These are phyloP conservation scores for Scheffersomyces stambukii DNA, from an alignment of 1,139 yeast species.

Conservation along the genomic window DNA sequence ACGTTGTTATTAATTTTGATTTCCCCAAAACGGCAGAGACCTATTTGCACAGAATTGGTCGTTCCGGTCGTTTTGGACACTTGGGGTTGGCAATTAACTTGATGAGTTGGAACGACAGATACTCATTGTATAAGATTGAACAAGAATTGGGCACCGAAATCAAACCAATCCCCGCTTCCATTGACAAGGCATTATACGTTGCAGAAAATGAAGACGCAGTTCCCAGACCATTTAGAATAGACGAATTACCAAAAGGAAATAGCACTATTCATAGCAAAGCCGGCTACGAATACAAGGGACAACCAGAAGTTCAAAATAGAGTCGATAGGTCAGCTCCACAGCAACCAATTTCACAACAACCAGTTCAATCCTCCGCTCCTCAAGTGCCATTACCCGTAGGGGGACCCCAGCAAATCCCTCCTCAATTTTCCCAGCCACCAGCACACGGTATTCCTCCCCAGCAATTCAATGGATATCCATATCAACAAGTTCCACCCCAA, in stretches of 20 bases:
- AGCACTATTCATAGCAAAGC: constrained; percentile 32
- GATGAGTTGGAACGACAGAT: constrained; percentile 96
- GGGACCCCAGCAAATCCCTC: constrained; percentile 12
- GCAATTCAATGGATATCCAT: constrained; percentile 20
- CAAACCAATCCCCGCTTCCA: constrained; percentile 89
- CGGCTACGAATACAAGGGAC: constrained; percentile 49
- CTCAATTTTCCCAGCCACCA: constrained; percentile 12
- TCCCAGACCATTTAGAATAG: constrained; percentile 85
- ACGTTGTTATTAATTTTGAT: constrained; percentile 95
- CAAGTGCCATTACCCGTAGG: too few relatives aligned
- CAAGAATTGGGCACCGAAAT: constrained; percentile 97
- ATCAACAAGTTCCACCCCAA: constrained; percentile 17
- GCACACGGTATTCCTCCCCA: constrained; percentile 13
- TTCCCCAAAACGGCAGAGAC: constrained; percentile 98
- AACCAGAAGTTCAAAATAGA: too few relatives aligned
- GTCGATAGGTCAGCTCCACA: constrained; percentile 16
- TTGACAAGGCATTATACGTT: constrained; percentile 85
- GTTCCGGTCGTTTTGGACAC: constrained; percentile 99
- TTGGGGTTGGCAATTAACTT: constrained; percentile 95
- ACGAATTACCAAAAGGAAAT: constrained; percentile 54
- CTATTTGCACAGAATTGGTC: constrained; percentile 96
- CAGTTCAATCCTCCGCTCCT: constrained; percentile 8
- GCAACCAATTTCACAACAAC: constrained; percentile 14
- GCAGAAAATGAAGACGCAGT: constrained; percentile 74
- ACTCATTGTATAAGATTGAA: constrained; percentile 88